Percentiles rank a stretch among this genome's conserved stretches.
Evolutionary conservation across 768 basidiomycete species (phyloP).

Genomic region (Podaxis pistillaris): DNA sequence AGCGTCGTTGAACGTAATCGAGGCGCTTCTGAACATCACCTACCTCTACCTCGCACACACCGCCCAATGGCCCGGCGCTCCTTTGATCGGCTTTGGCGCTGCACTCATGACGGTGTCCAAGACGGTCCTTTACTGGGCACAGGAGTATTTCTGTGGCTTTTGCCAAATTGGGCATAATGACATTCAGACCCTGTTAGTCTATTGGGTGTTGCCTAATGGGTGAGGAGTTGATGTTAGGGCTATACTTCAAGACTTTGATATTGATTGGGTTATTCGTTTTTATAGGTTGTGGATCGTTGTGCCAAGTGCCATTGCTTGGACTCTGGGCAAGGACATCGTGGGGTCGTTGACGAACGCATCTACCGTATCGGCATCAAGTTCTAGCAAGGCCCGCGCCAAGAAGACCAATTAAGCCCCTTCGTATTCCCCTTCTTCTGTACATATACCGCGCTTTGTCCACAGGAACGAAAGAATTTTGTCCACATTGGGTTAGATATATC

Average conservation of each 20-base stretch:
- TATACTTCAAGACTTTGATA: background rate
- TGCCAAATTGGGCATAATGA: constrained; percentile 79
- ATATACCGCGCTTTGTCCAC: background rate
- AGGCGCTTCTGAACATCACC: constrained; percentile 67
- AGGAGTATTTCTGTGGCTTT: constrained; percentile 76
- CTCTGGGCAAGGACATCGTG: constrained; percentile 62
- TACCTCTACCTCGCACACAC: constrained; percentile 80
- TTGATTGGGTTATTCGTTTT: background rate
- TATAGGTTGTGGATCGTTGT: constrained; percentile 75
- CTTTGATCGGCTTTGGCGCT: constrained; percentile 70
- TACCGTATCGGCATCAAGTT: constrained; percentile 1
- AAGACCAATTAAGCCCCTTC: constrained; percentile 9
- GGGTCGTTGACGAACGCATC: constrained; percentile 33
- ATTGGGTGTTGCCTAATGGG: constrained; percentile 83
- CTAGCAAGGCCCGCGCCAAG: constrained; percentile 7
- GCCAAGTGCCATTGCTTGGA: constrained; percentile 57
- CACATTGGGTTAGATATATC: background rate
- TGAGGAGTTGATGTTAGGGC: constrained; percentile 30
- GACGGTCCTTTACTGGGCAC: constrained; percentile 77
- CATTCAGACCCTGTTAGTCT: constrained; percentile 43
- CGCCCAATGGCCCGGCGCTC: constrained; percentile 57
- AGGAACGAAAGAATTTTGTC: background rate
- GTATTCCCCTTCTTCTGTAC: background rate
- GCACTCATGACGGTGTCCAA: constrained; percentile 82
- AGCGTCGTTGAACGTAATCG: constrained; percentile 81